A percentile compares a stretch with the other conserved stretches of the same genome.
Evolutionary conservation across 2,329 filamentous ascomycete genomes (phyloP).

Genomic region (Aspergillus piperis): DNA sequence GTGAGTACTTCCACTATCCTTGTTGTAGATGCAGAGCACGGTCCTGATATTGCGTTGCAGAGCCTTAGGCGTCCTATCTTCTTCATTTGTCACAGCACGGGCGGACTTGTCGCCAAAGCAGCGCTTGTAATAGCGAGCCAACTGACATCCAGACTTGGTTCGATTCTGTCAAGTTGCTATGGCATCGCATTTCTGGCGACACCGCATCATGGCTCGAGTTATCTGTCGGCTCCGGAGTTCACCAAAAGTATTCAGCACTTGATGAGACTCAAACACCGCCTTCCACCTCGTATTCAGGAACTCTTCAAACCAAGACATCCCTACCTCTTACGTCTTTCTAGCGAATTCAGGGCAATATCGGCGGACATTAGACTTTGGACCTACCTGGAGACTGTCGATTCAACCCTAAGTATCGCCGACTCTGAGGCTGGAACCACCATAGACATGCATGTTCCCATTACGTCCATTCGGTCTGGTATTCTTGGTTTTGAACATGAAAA

Average conservation of each 20-base stretch:
- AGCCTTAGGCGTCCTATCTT: constrained; percentile 53
- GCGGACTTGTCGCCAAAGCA: constrained; percentile 61
- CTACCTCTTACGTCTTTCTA: constrained; percentile 52
- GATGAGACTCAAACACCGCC: constrained; percentile 53
- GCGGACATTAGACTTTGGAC: constrained; percentile 64
- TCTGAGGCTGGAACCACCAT: constrained; percentile 45
- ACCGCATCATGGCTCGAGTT: constrained; percentile 64
- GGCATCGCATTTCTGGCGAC: constrained; percentile 64
- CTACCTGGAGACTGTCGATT: constrained; percentile 64
- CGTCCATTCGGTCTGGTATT: constrained; percentile 48
- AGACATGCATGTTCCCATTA: constrained; percentile 61
- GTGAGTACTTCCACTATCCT: constrained; percentile 14
- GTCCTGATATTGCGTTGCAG: constrained; percentile 9
- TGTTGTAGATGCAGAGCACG: not conserved
- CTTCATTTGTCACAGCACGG: constrained; percentile 63
- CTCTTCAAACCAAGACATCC: constrained; percentile 55
- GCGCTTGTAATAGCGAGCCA: constrained; percentile 48
- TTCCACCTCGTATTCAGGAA: constrained; percentile 54
- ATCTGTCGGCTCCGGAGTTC: constrained; percentile 61
- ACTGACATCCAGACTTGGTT: constrained; percentile 27
- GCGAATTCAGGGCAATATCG: constrained; percentile 58
- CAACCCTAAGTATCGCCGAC: constrained; percentile 51
- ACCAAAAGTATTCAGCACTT: constrained; percentile 56
- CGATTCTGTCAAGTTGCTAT: constrained; percentile 59
- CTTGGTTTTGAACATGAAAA: constrained; percentile 36